Conservation (phyloP, 2,329 filamentous ascomycete genomes). For the Coniochaeta pulveracea region DNA sequence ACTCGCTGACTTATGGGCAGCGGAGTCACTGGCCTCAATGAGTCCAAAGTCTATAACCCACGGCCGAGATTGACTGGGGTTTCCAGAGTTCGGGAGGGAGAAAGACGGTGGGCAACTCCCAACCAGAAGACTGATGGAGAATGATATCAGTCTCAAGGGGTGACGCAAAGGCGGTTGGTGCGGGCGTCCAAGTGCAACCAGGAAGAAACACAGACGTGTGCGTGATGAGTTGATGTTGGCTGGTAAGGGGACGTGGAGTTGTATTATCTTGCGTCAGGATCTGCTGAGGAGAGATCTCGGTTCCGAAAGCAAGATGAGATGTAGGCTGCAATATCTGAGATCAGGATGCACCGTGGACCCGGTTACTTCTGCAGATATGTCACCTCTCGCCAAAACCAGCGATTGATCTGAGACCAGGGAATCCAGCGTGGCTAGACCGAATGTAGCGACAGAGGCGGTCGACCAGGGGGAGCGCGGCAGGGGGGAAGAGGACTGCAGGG, state of each 20-base stretch:
- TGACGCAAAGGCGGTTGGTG: constrained; percentile 1
- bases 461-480: background rate
- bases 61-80: background rate
- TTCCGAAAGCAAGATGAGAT: constrained; percentile 2
- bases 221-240: background rate
- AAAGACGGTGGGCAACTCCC: background rate
- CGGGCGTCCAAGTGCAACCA: no score
- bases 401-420: background rate
- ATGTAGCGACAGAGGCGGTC: constrained; percentile 1
- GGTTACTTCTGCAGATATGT: constrained; percentile 3
- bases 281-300: no score
- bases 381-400: background rate
- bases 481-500: background rate
- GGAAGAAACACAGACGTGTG: no score
- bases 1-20: constrained; percentile 1
- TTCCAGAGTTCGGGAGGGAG: background rate
- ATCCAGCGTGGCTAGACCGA: constrained; percentile 1
- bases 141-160: background rate
- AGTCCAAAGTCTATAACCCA: no score
- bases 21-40: constrained; percentile 1
- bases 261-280: constrained; percentile 1
- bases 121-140: background rate
- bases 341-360: constrained; percentile 2
- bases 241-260: background rate
- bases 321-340: no score